These are phyloP conservation scores for Alternaria novae-zelandiae DNA, from an alignment of 2,329 filamentous ascomycete genomes.

Conservation along the genomic window DNA sequence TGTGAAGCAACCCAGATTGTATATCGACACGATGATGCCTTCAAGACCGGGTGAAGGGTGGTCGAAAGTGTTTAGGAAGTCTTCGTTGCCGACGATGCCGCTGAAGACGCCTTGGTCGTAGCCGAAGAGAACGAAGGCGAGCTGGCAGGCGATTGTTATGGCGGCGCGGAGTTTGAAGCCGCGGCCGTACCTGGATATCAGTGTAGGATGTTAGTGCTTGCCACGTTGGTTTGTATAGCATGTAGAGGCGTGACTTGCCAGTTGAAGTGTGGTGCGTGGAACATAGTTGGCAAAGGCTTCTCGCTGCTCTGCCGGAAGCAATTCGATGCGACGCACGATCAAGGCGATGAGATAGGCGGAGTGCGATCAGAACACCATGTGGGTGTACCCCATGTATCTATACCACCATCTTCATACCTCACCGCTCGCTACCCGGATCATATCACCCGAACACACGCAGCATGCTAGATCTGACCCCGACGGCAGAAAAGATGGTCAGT, in stretches of 20 bases:
- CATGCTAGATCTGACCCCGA: not conserved
- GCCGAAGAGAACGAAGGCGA: slow-evolving; percentile 43
- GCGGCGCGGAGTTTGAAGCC: slow-evolving; percentile 36
- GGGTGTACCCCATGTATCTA: not conserved
- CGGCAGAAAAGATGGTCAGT: not conserved
- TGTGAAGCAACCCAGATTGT: slow-evolving; percentile 49
- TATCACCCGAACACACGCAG: not conserved
- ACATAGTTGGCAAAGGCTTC: too few species aligned
- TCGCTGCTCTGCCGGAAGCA: too few species aligned
- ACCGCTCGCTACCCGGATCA: not conserved
- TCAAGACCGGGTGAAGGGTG: slow-evolving; percentile 48
- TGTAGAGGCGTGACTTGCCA: too few species aligned
- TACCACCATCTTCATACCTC: not conserved
- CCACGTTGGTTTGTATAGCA: too few species aligned
- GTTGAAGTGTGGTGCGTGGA: slow-evolving; percentile 32
- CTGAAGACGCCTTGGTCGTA: slow-evolving; percentile 50
- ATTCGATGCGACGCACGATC: too few species aligned
- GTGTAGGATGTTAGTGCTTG: too few species aligned
- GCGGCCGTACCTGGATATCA: slow-evolving; percentile 34
- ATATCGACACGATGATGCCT: slow-evolving; percentile 53
- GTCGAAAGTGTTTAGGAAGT: slow-evolving; percentile 50
- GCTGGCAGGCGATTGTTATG: slow-evolving; percentile 39
- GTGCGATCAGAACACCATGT: too few species aligned
- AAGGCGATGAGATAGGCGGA: too few species aligned
- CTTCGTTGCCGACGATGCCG: slow-evolving; percentile 51